Evolutionary conservation across 208 protist species (phyloP).

Genomic region (Porcisia deanei): DNA sequence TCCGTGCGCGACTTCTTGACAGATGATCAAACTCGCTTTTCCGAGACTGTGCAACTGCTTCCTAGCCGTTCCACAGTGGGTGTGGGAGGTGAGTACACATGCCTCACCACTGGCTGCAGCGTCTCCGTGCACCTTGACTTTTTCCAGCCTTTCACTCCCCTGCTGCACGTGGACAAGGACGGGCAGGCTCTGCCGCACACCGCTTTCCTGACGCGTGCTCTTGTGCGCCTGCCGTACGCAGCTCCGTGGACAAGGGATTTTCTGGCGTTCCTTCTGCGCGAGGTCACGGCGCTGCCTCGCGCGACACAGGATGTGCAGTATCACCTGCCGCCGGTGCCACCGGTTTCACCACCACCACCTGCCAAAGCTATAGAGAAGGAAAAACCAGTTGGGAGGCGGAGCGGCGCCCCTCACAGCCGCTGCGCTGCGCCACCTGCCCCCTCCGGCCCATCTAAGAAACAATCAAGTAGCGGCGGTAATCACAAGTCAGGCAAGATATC

Average conservation of each 20-base stretch:
- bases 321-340: slow-evolving; percentile 24
- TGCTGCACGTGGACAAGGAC: slow-evolving; percentile 57
- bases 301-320: slow-evolving; percentile 36
- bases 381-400: slow-evolving; percentile 8
- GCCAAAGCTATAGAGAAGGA: slow-evolving; percentile 13
- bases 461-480: background rate
- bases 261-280: slow-evolving; percentile 47
- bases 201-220: slow-evolving; percentile 60
- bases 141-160: slow-evolving; percentile 48
- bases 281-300: slow-evolving; percentile 26
- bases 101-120: slow-evolving; percentile 51
- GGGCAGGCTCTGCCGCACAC: slow-evolving; percentile 30
- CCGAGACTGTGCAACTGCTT: slow-evolving; percentile 40
- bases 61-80: slow-evolving; percentile 30
- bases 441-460: background rate
- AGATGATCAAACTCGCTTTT: slow-evolving; percentile 47
- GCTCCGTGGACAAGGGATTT: slow-evolving; percentile 47
- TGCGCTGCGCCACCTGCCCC: background rate
- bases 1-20: slow-evolving; percentile 54
- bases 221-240: slow-evolving; percentile 73
- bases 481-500: slow-evolving; percentile 26
- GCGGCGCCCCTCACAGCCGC: background rate
- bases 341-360: slow-evolving; percentile 18
- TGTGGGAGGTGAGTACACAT: slow-evolving; percentile 27
- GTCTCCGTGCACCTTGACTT: slow-evolving; percentile 67